Conservation (phyloP, 2,329 filamentous ascomycete genomes). For the Aureobasidium namibiae region DNA sequence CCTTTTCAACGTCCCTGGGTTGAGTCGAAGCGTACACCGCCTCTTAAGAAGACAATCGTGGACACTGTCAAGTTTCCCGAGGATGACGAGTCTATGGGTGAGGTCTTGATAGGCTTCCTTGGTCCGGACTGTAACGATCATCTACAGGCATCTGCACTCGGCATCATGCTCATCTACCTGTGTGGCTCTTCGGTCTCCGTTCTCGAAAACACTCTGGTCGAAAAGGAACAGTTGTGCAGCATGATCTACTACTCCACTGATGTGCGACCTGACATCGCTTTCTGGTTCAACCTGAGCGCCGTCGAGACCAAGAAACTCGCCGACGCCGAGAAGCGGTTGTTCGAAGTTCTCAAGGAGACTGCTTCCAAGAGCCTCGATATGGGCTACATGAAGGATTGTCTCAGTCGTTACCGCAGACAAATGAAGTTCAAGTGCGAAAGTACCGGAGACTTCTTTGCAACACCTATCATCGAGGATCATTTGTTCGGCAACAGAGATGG, state of each 20-base stretch:
- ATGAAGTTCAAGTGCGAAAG: constrained; percentile 78
- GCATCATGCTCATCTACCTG: constrained; percentile 75
- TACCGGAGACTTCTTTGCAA: constrained; percentile 71
- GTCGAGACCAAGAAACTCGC: constrained; percentile 80
- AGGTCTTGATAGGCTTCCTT: constrained; percentile 78
- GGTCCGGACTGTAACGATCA: constrained; percentile 71
- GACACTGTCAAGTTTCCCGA: constrained; percentile 87
- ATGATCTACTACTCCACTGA: constrained; percentile 75
- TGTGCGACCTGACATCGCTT: constrained; percentile 68
- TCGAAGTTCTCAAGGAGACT: constrained; percentile 74
- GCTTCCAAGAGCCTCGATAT: constrained; percentile 76
- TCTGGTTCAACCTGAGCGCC: constrained; percentile 77
- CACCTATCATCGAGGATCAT: constrained; percentile 83
- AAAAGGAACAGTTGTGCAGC: constrained; percentile 86
- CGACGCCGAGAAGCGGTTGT: constrained; percentile 76
- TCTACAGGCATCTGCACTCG: constrained; percentile 57
- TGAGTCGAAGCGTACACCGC: constrained; percentile 70
- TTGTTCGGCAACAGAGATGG: constrained; percentile 83
- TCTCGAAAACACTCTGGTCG: constrained; percentile 84
- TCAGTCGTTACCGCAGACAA: constrained; percentile 71
- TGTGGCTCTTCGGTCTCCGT: constrained; percentile 89
- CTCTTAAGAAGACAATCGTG: constrained; percentile 62
- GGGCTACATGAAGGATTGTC: constrained; percentile 80
- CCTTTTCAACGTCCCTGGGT: constrained; percentile 87
- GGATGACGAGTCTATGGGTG: constrained; percentile 88